A percentile compares a stretch with the other conserved stretches of the same genome.
phyloP scores from a whole-genome alignment of 2,329 filamentous ascomycete species.

The Fusarium buharicum region DNA sequence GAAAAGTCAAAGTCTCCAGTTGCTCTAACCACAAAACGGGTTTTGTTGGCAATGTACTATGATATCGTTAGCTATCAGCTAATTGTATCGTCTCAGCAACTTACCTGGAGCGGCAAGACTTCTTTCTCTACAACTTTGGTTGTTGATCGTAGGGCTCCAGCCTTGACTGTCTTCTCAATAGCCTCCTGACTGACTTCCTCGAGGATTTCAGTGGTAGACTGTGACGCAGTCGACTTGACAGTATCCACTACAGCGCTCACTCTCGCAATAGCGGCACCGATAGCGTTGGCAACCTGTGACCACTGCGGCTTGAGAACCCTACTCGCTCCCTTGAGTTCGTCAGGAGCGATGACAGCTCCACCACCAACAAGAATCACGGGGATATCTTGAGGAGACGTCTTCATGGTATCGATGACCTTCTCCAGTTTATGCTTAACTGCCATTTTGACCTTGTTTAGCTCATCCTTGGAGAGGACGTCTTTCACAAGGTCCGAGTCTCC shows the following conservation, averaged over 20 bases:
- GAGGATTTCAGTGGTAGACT: constrained; percentile 52
- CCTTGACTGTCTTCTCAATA: constrained; percentile 56
- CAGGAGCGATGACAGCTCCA: constrained; percentile 68
- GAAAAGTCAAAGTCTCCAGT: constrained; percentile 66
- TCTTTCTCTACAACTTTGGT: constrained; percentile 64
- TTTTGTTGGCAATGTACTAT: constrained; percentile 64
- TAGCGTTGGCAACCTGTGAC: constrained; percentile 71
- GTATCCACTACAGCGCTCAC: constrained; percentile 66
- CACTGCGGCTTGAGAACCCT: constrained; percentile 66
- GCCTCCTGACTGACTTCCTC: constrained; percentile 54
- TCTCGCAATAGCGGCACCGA: constrained; percentile 70
- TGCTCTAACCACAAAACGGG: constrained; percentile 66
- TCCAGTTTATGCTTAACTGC: constrained; percentile 64
- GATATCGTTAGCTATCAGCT: constrained; percentile 10
- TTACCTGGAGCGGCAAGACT: constrained; percentile 62
- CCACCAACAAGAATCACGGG: constrained; percentile 72
- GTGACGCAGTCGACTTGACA: constrained; percentile 59
- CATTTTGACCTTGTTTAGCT: constrained; percentile 53
- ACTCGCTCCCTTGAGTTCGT: constrained; percentile 65
- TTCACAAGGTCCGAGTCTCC: constrained; percentile 55
- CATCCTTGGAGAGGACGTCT: constrained; percentile 45
- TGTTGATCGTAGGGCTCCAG: constrained; percentile 57
- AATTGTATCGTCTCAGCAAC: neutral
- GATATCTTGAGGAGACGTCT: constrained; percentile 68
- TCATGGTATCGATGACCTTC: constrained; percentile 68